phyloP scores from a whole-genome alignment of 495 filamentous ascomycete genomes.

The Usnea hakonensis region DNA sequence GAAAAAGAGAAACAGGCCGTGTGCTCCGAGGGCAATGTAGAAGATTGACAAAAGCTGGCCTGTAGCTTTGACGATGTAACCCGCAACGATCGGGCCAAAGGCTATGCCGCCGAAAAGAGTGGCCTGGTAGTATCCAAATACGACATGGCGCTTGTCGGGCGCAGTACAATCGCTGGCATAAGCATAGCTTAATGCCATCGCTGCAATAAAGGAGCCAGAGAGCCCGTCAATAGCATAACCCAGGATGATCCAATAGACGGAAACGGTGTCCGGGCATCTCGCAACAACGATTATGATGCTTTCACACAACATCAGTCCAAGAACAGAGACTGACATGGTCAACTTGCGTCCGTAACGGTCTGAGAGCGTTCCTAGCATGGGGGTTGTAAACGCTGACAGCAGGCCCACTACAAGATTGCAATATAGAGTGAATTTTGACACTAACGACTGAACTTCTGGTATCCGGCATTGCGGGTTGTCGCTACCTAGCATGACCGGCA shows the following conservation, averaged over 20 bases:
- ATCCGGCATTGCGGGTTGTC: conserved; percentile 64
- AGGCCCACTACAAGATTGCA: conserved; percentile 62
- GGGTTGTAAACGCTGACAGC: conserved; percentile 66
- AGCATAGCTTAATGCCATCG: conserved; percentile 70
- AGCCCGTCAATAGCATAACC: conserved; percentile 72
- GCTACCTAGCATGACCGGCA: conserved; percentile 56
- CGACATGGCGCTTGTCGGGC: conserved; percentile 68
- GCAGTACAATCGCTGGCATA: conserved; percentile 85
- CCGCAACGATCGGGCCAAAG: conserved; percentile 70
- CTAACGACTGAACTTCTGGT: conserved; percentile 63
- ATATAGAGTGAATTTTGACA: conserved; percentile 68
- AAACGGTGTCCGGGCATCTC: conserved; percentile 60
- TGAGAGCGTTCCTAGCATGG: conserved; percentile 75
- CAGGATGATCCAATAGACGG: conserved; percentile 65
- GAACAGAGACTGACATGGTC: conserved; percentile 58
- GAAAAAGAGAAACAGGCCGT: conserved; percentile 61
- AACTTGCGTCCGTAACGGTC: conserved; percentile 78
- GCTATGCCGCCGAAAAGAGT: conserved; percentile 82
- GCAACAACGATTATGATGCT: conserved; percentile 67
- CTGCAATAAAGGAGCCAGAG: conserved; percentile 76
- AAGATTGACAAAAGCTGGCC: conserved; percentile 66
- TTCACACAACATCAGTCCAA: conserved; percentile 62
- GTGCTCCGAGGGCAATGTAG: conserved; percentile 63
- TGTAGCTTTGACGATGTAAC: conserved; percentile 63
- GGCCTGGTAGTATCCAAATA: conserved; percentile 84